Conservation (phyloP, 768 basidiomycete genomes). For the Pholiota molesta region DNA sequence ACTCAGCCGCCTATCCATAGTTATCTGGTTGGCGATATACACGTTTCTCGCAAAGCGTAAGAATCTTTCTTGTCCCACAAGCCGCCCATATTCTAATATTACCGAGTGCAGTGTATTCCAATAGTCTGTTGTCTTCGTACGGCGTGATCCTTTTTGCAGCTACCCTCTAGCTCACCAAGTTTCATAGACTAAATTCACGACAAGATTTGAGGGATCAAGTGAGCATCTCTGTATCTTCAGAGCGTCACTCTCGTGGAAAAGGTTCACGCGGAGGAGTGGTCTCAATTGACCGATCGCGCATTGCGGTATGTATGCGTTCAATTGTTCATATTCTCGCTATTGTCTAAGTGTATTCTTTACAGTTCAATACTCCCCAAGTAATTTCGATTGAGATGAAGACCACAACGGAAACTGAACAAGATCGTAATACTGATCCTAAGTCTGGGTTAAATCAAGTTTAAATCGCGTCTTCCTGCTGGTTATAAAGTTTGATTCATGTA, state of each 20-base stretch:
- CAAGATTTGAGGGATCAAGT: slow-evolving; percentile 2
- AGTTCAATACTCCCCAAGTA: slow-evolving; percentile 6
- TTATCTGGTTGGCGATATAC: slow-evolving; percentile 34
- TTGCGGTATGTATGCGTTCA: neutral
- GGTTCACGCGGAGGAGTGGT: neutral
- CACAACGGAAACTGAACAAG: slow-evolving; percentile 13
- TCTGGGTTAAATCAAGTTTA: slow-evolving; percentile 1
- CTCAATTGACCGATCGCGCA: neutral
- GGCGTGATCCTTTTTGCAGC: neutral
- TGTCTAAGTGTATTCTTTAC: neutral
- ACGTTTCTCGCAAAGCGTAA: slow-evolving; percentile 33
- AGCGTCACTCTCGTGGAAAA: neutral
- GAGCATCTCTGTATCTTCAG: neutral
- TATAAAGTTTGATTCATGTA: neutral
- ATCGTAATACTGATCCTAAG: neutral
- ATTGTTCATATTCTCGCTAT: neutral
- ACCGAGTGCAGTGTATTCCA: slow-evolving; percentile 25
- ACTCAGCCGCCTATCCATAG: slow-evolving; percentile 19
- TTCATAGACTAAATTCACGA: slow-evolving; percentile 2
- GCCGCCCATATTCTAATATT: neutral
- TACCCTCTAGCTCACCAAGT: neutral
- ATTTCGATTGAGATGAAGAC: slow-evolving; percentile 21
- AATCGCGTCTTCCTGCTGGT: neutral
- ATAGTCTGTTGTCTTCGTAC: slow-evolving; percentile 28
- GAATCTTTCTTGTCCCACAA: neutral